Conservation (phyloP, 768 basidiomycete genomes). For the Mycena capillaripes region DNA sequence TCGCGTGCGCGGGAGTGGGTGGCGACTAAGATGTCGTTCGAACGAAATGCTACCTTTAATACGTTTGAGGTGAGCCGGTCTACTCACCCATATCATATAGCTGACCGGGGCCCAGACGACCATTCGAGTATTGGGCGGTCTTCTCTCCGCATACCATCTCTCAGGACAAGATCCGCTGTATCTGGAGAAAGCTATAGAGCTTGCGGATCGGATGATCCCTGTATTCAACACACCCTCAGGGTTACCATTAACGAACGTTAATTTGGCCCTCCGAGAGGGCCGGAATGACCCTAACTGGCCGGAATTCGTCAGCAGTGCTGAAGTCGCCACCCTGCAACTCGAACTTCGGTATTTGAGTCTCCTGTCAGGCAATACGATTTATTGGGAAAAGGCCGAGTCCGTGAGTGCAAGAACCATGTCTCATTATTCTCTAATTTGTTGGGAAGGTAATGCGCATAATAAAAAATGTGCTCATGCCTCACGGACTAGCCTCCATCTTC, state of each 20-base stretch:
- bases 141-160: constrained; percentile 89
- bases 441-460: constrained; percentile 76
- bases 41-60: constrained; percentile 83
- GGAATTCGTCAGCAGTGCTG: constrained; percentile 82
- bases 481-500: constrained; percentile 89
- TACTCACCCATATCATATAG: constrained; percentile 2
- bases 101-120: constrained; percentile 72
- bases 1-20: constrained; percentile 85
- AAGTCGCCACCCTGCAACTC: constrained; percentile 90
- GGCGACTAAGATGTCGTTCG: constrained; percentile 74
- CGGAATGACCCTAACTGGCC: constrained; percentile 71
- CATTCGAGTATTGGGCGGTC: constrained; percentile 91
- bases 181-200: constrained; percentile 83
- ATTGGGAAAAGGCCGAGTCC: constrained; percentile 86
- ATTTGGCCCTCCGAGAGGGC: constrained; percentile 74
- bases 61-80: constrained; percentile 85
- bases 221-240: constrained; percentile 88
- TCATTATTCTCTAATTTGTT: not conserved
- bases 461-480: constrained; percentile 69
- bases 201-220: constrained; percentile 88
- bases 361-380: constrained; percentile 81
- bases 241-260: constrained; percentile 84
- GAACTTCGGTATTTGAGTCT: constrained; percentile 91
- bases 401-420: constrained; percentile 50
- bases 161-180: constrained; percentile 77